Percentiles rank a stretch among this genome's conserved stretches.
These are phyloP conservation scores for Lyophyllum atratum DNA, from an alignment of 768 basidiomycete species.

Conservation along the genomic window DNA sequence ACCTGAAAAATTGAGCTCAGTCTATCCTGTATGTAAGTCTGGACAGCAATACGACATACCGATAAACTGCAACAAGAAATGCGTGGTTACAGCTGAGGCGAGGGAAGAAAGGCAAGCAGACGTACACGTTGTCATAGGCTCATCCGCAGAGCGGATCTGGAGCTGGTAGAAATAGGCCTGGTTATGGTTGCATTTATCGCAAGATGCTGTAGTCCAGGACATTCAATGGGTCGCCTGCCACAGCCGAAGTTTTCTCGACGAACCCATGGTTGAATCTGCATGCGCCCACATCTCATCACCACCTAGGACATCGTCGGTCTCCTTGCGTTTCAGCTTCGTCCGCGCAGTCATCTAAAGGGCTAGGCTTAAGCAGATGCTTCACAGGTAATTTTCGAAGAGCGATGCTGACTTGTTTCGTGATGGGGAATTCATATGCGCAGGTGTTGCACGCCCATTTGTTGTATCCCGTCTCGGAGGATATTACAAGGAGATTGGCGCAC, in stretches of 20 bases:
- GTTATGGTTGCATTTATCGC: constrained; percentile 80
- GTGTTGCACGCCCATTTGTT: constrained; percentile 95
- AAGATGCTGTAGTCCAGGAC: constrained; percentile 40
- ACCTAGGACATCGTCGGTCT: constrained; percentile 94
- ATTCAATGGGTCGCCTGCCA: too few relatives aligned
- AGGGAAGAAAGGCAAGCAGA: constrained; percentile 8
- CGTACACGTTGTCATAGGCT: constrained; percentile 80
- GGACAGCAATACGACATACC: constrained; percentile 36
- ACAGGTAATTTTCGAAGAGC: constrained; percentile 23
- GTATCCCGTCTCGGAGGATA: constrained; percentile 74
- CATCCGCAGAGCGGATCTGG: constrained; percentile 92
- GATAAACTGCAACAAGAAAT: constrained; percentile 49
- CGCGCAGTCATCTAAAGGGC: constrained; percentile 84
- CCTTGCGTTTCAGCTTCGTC: constrained; percentile 83
- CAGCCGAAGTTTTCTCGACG: constrained; percentile 34
- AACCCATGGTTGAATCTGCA: constrained; percentile 85
- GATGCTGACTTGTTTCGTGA: constrained; percentile 65
- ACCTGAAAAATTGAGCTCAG: constrained; percentile 37
- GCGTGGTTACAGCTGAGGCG: neutral
- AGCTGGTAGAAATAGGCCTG: constrained; percentile 94
- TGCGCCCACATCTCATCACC: constrained; percentile 94
- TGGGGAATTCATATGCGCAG: constrained; percentile 95
- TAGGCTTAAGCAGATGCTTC: neutral
- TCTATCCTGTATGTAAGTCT: neutral
- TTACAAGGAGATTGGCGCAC: constrained; percentile 85